phyloP scores from a whole-genome alignment of 495 filamentous ascomycete genomes.

The Penicillium subrubescens region DNA sequence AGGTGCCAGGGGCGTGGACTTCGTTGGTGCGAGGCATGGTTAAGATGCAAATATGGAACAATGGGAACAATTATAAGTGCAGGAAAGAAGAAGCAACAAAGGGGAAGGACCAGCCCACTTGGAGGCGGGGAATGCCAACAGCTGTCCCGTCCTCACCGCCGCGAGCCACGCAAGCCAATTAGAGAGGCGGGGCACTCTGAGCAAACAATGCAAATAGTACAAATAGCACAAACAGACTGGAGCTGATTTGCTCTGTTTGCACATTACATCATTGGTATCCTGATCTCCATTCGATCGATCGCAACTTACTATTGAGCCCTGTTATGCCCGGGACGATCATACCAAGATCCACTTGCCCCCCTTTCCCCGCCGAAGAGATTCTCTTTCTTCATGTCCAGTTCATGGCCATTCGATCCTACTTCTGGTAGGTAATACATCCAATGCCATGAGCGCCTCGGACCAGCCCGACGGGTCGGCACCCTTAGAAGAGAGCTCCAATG shows the following conservation, averaged over 20 bases:
- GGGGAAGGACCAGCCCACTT: not conserved
- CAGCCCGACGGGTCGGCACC: constrained; percentile 14
- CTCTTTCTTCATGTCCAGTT: constrained; percentile 12
- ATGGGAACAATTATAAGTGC: constrained; percentile 15
- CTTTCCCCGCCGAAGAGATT: constrained; percentile 1
- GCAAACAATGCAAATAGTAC: constrained; percentile 17
- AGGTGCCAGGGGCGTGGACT: constrained; percentile 67
- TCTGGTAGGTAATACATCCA: constrained; percentile 10
- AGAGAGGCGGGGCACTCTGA: constrained; percentile 1
- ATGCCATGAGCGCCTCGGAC: constrained; percentile 38
- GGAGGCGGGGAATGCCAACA: constrained; percentile 12
- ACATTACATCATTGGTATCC: constrained; percentile 35
- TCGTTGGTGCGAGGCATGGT: constrained; percentile 34
- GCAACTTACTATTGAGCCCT: constrained; percentile 5
- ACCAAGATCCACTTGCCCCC: not conserved
- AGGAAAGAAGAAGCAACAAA: constrained; percentile 10
- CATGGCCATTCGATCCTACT: not conserved
- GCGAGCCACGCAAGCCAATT: constrained; percentile 25
- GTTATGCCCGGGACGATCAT: constrained; percentile 14
- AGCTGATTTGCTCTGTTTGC: constrained; percentile 4
- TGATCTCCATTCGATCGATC: constrained; percentile 18
- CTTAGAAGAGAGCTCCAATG: constrained; percentile 27
- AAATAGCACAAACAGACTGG: constrained; percentile 19
- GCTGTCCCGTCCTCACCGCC: constrained; percentile 26
- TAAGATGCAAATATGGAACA: not conserved